phyloP scores from a whole-genome alignment of 805 yeast species.

The Barnettozyma pratensis region DNA sequence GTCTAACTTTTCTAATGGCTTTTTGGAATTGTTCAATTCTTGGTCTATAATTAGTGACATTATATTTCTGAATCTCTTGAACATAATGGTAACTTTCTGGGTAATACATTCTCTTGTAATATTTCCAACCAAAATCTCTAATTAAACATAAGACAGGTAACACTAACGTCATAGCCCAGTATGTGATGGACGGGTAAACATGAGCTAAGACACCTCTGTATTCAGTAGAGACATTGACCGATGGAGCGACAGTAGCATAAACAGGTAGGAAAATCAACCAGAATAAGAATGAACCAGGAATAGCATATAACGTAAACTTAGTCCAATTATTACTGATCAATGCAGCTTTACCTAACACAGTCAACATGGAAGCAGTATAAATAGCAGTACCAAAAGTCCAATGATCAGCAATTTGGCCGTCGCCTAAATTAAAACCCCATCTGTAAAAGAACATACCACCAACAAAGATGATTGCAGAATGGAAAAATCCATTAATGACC shows the following conservation, averaged over 20 bases:
- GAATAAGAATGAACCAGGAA: slow-evolving; percentile 85
- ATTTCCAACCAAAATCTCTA: slow-evolving; percentile 92
- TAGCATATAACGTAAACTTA: slow-evolving; percentile 82
- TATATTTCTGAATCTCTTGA: slow-evolving; percentile 94
- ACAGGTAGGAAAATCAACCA: slow-evolving; percentile 88
- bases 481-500: slow-evolving; percentile 94
- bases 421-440: slow-evolving; percentile 57
- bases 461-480: slow-evolving; percentile 78
- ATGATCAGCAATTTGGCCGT: slow-evolving; percentile 74
- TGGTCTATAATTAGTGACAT: slow-evolving; percentile 92
- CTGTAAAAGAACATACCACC: slow-evolving; percentile 65
- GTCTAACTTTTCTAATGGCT: slow-evolving; percentile 95
- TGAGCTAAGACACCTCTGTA: slow-evolving; percentile 74
- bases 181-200: slow-evolving; percentile 69
- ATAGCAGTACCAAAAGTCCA: slow-evolving; percentile 96
- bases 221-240: slow-evolving; percentile 74
- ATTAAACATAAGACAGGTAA: slow-evolving; percentile 73
- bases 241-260: slow-evolving; percentile 82
- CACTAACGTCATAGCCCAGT: slow-evolving; percentile 79
- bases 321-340: slow-evolving; percentile 92
- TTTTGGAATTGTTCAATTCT: slow-evolving; percentile 94
- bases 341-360: slow-evolving; percentile 94
- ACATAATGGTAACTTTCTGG: slow-evolving; percentile 94
- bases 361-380: slow-evolving; percentile 80
- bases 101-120: slow-evolving; percentile 81